phyloP scores from a whole-genome alignment of 768 basidiomycete species.

The Thelephora ganbajun region DNA sequence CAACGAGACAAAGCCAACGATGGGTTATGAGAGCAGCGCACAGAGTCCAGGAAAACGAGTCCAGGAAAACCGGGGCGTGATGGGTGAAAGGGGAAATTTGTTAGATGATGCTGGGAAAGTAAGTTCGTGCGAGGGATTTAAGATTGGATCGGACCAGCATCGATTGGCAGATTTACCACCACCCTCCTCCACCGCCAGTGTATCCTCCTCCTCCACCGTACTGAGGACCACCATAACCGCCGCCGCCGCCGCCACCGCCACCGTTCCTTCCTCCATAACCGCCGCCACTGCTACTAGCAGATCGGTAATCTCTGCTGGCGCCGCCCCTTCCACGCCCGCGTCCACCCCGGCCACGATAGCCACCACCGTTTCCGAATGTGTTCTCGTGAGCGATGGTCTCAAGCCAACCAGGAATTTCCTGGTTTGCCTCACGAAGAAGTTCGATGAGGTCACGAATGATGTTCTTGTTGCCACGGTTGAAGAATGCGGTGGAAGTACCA shows the following conservation, averaged over 20 bases:
- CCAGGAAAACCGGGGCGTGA: conserved; percentile 13
- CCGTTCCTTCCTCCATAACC: conserved; percentile 21
- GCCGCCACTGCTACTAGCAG: conserved; percentile 21
- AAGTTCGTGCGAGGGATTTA: not conserved
- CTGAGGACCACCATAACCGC: conserved; percentile 17
- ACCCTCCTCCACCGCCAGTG: conserved; percentile 16
- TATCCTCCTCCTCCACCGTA: conserved; percentile 20
- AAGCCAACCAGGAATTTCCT: conserved; percentile 86
- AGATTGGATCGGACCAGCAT: not conserved
- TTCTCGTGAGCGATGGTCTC: conserved; percentile 76
- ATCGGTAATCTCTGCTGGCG: conserved; percentile 29
- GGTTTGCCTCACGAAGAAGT: conserved; percentile 89
- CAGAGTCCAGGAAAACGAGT: conserved; percentile 19
- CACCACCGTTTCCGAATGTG: conserved; percentile 45
- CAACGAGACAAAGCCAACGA: conserved; percentile 39
- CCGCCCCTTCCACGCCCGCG: conserved; percentile 49
- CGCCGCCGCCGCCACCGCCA: conserved; percentile 15
- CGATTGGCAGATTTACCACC: not conserved
- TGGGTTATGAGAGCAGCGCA: conserved; percentile 50
- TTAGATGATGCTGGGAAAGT: conserved; percentile 4
- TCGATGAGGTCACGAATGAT: conserved; percentile 89
- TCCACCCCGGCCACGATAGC: conserved; percentile 37
- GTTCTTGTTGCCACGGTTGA: conserved; percentile 85
- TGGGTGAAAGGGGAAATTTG: conserved; percentile 9
- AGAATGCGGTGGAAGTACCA: conserved; percentile 91